Conservation (phyloP, 768 basidiomycete genomes). For the Suillus lakei region DNA sequence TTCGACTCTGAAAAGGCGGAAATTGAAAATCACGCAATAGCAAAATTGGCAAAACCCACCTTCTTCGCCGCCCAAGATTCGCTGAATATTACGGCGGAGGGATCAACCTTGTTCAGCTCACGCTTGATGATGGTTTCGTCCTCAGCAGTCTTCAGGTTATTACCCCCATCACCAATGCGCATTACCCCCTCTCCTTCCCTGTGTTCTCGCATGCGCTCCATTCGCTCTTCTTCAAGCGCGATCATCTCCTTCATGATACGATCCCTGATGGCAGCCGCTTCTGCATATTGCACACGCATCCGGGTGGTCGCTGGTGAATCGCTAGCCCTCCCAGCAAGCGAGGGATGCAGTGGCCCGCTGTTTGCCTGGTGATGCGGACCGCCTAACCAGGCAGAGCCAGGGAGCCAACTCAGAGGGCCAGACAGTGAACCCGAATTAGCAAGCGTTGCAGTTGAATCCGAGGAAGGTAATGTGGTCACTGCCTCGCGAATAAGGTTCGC, state of each 20-base stretch:
- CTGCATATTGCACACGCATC: conserved; percentile 77
- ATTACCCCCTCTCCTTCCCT: conserved; percentile 71
- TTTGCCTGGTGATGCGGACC: conserved; percentile 22
- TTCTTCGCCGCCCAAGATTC: conserved; percentile 97
- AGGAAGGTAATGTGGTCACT: conserved; percentile 30
- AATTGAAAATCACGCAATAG: conserved; percentile 12
- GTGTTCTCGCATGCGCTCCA: conserved; percentile 86
- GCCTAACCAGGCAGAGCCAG: conserved; percentile 58
- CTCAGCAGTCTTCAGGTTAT: conserved; percentile 70
- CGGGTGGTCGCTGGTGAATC: conserved; percentile 46
- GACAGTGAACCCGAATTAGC: conserved; percentile 19
- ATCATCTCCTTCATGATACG: conserved; percentile 99
- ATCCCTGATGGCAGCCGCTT: conserved; percentile 90
- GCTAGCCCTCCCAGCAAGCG: conserved; percentile 31
- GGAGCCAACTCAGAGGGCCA: conserved; percentile 53
- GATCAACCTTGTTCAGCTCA: conserved; percentile 94
- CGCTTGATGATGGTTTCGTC: conserved; percentile 93
- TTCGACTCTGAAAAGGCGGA: conserved; percentile 63
- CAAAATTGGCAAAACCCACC: conserved; percentile 43
- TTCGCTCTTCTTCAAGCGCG: conserved; percentile 93
- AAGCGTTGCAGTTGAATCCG: conserved; percentile 12
- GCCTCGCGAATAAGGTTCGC: conserved; percentile 72
- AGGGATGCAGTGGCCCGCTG: conserved; percentile 36
- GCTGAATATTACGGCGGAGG: conserved; percentile 93
- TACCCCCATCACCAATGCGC: conserved; percentile 54